Evolutionary conservation across 768 basidiomycete genomes (phyloP), one percentile per base, ranked within the genome.

Genomic region (Pulveroboletus sp.): DNA sequence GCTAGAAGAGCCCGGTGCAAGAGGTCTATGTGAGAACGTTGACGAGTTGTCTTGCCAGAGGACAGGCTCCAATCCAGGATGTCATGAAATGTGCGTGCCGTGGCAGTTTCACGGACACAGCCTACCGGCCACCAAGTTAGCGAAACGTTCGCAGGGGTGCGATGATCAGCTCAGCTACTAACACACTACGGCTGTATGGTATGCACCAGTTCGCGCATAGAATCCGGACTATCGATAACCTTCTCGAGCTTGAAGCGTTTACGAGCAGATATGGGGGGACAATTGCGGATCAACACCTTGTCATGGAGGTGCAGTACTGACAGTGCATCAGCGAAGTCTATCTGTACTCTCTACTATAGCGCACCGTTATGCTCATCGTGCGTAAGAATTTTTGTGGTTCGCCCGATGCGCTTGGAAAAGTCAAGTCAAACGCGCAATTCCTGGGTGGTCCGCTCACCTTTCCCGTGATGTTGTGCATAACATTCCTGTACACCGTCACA

Each of bases 231-330:
- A 57, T 72, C 76, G 37, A 89, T 58, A 31, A 92, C 63, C 46
- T 71, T 76, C 61, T 89, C 82, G 42, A 92, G 71, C 43, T 69
- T 79, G 73, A 91, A 92, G 28, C 85, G 76, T 69, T 92, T 92
- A 56, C 78, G 73, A 21, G 85, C 86, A 28, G 89, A 92, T 59
- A 88, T 71, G 21, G 88, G 88, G 37, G 83, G 84, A 65, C 88
- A 91, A 60, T 91, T 87, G 51, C 84, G 85, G 66, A 92, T 91
- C 51, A 80, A 67, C 32, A 91, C 88, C 35, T 78, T 67, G 66
- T 92, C 89, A 32, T 86, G 77, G 61, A 77, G 69, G 21, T 80
- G 83, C 42, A 89, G 74, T 57, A 61, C 89, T 89, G 57, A 42
- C 21, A 39, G 37, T 17, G 49, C 10, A 44, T 61, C 51, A 53